These are phyloP conservation scores for Lachancea meyersii DNA, from an alignment of 805 yeast genomes.

Conservation along the genomic window DNA sequence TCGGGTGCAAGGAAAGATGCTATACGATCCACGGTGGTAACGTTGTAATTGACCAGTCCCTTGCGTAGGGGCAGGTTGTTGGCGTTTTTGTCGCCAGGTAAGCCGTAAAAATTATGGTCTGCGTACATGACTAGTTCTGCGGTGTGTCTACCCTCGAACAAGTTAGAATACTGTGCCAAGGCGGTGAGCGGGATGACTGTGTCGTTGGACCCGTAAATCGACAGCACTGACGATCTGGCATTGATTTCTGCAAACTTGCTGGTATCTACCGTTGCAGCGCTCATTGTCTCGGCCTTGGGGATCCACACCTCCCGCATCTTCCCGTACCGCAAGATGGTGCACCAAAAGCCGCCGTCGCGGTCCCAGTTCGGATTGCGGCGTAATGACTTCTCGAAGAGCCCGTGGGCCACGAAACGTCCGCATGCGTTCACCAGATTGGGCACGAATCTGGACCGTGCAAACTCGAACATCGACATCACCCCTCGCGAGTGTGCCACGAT, in stretches of 20 bases:
- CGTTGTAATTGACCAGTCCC: conserved; percentile 53
- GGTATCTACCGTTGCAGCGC: conserved; percentile 46
- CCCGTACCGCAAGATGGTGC: conserved; percentile 47
- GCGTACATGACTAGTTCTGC: conserved; percentile 59
- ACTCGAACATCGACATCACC: conserved; percentile 63
- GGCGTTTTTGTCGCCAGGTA: conserved; percentile 33
- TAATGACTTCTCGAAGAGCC: conserved; percentile 39
- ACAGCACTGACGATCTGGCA: conserved; percentile 46
- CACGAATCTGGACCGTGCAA: conserved; percentile 49
- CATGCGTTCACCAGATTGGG: conserved; percentile 69
- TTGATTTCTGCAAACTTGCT: conserved; percentile 38
- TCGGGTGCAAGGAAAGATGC: conserved; percentile 24
- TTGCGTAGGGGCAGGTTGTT: conserved; percentile 40
- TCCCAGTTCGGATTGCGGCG: conserved; percentile 35
- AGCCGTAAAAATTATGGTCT: conserved; percentile 75
- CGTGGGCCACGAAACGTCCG: conserved; percentile 55
- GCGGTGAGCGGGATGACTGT: conserved; percentile 59
- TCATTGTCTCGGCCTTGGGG: conserved; percentile 45
- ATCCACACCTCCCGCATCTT: conserved; percentile 38
- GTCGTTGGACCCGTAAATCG: conserved; percentile 69
- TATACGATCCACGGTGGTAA: conserved; percentile 44
- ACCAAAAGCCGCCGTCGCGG: conserved; percentile 36
- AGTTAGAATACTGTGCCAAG: conserved; percentile 50
- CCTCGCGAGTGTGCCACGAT: conserved; percentile 82
- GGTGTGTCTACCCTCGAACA: conserved; percentile 49